Evolutionary conservation across 2,329 filamentous ascomycete species (phyloP).

Genomic region (Stagonosporopsis chrysanthemi): DNA sequence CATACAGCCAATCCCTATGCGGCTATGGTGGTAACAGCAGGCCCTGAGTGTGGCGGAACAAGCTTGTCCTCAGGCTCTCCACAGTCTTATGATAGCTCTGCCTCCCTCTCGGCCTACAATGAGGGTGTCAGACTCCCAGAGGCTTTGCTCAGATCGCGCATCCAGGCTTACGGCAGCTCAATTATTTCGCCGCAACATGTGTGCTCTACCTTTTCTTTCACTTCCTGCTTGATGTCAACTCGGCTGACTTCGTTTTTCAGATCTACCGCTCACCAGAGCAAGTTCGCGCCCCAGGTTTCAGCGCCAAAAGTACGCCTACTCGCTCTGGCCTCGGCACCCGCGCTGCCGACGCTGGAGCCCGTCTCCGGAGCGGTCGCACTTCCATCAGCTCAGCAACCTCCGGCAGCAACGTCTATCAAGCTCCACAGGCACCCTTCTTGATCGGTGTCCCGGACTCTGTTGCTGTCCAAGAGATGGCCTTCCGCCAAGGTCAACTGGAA

Average conservation of each 20-base stretch:
- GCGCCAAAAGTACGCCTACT: background rate
- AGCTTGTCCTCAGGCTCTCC: conserved; percentile 20
- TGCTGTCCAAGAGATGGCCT: conserved; percentile 35
- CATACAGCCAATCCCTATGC: conserved; percentile 14
- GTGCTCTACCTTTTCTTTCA: conserved; percentile 3
- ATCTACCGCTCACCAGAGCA: conserved; percentile 4
- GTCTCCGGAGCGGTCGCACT: conserved; percentile 4
- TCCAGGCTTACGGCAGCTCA: background rate
- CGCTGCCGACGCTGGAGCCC: background rate
- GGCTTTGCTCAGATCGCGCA: conserved; percentile 6
- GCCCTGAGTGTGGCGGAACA: conserved; percentile 18
- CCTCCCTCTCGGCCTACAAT: conserved; percentile 7
- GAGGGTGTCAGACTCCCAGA: background rate
- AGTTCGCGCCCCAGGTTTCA: conserved; percentile 1
- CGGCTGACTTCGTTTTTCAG: conserved; percentile 7
- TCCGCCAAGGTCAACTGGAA: conserved; percentile 34
- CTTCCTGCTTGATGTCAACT: background rate
- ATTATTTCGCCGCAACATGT: conserved; percentile 17
- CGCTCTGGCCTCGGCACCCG: conserved; percentile 3
- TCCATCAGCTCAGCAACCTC: conserved; percentile 12
- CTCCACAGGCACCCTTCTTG: conserved; percentile 13
- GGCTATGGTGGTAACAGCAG: conserved; percentile 8
- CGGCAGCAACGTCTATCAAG: conserved; percentile 1
- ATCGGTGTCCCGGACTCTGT: conserved; percentile 27
- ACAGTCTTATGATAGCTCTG: conserved; percentile 22